These are phyloP conservation scores for Candida sanyaensis DNA, from an alignment of 1,139 yeast species.

Conservation along the genomic window DNA sequence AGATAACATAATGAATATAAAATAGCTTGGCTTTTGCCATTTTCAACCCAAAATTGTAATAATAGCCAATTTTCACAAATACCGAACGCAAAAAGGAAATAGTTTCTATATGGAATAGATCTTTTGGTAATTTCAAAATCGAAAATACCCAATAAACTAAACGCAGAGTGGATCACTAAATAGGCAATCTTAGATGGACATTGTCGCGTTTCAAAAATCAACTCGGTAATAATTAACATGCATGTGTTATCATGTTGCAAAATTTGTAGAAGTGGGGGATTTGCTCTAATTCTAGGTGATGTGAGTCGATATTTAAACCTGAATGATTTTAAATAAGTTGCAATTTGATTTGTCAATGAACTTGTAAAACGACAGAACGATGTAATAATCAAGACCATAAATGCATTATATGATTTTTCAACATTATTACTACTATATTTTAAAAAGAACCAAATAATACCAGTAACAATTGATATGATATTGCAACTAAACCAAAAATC, in stretches of 20 bases:
- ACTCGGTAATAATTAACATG: conserved; percentile 12
- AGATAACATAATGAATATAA: conserved; percentile 13
- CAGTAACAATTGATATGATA: conserved; percentile 7
- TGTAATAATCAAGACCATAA: conserved; percentile 5
- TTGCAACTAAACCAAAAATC: conserved; percentile 13
- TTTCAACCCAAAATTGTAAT: conserved; percentile 13
- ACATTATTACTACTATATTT: not conserved
- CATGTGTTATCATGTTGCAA: conserved; percentile 11
- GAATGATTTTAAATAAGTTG: not conserved
- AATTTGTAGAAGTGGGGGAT: conserved; percentile 6
- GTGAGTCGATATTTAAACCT: not conserved
- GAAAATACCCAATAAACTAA: conserved; percentile 9
- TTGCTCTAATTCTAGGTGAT: conserved; percentile 4
- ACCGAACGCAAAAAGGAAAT: conserved; percentile 10
- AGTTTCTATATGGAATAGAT: conserved; percentile 3
- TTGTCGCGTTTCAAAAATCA: conserved; percentile 10
- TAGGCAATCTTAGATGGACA: conserved; percentile 6
- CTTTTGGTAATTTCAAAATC: conserved; percentile 5
- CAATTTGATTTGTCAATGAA: conserved; percentile 6
- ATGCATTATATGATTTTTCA: conserved; percentile 9
- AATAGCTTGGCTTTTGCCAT: conserved; percentile 7
- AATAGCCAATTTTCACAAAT: conserved; percentile 11
- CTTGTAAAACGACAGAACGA: conserved; percentile 8
- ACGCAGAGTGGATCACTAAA: conserved; percentile 9
- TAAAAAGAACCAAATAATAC: conserved; percentile 10